A percentile compares a stretch with the other conserved stretches of the same genome.
phyloP scores from a whole-genome alignment of 306 rosid genomes.

The Geum urbanum region DNA sequence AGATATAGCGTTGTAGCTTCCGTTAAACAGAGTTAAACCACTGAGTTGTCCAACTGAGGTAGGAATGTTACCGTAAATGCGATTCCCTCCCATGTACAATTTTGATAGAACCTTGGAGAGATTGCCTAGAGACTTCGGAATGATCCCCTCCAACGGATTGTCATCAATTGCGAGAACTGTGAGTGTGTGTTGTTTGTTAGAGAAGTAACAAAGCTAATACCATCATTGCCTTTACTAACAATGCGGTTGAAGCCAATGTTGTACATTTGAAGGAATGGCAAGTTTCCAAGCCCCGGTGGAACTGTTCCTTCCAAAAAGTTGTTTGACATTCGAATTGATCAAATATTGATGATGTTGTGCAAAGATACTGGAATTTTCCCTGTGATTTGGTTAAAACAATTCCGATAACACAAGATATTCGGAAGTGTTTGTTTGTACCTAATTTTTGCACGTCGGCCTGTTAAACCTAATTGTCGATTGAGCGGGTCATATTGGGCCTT shows the following conservation, averaged over 20 bases:
- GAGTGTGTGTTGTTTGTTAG: conserved; percentile 57
- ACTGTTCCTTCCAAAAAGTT: conserved; percentile 57
- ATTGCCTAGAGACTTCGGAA: conserved; percentile 65
- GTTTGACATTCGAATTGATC: conserved; percentile 40
- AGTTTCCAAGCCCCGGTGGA: conserved; percentile 72
- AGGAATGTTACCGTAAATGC: conserved; percentile 57
- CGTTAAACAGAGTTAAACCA: conserved; percentile 49
- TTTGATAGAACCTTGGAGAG: conserved; percentile 51
- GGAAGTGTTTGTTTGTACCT: conserved; percentile 55
- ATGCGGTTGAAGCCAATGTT: conserved; percentile 60
- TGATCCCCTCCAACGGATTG: conserved; percentile 51
- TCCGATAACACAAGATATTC: conserved; percentile 44
- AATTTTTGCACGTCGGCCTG: no score
- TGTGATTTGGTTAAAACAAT: conserved; percentile 56
- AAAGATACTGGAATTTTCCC: conserved; percentile 68
- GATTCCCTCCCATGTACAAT: conserved; percentile 64
- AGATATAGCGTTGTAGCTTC: conserved; percentile 46
- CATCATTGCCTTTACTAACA: conserved; percentile 35
- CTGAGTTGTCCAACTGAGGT: conserved; percentile 49
- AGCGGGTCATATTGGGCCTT: no score
- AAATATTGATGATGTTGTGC: conserved; percentile 58
- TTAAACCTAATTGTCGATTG: no score
- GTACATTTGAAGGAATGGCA: conserved; percentile 52
- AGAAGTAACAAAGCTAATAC: conserved; percentile 51
- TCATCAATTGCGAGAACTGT: conserved; percentile 48